Evolutionary conservation across 768 basidiomycete genomes (phyloP).

Genomic region (Pisolithus albus): DNA sequence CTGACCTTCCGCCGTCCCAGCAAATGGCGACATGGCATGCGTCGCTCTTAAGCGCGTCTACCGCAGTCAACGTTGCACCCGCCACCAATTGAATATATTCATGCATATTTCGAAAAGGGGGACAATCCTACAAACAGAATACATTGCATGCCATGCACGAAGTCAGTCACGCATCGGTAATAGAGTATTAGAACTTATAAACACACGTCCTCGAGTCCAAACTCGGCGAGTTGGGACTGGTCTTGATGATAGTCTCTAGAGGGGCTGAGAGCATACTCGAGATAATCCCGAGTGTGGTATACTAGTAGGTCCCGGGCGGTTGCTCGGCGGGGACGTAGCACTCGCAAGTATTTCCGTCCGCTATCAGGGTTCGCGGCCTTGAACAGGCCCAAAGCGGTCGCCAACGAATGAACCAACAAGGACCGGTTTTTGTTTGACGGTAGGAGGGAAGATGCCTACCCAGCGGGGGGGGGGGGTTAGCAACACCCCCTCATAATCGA

Average conservation of each 20-base stretch:
- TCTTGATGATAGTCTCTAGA: conserved; percentile 19
- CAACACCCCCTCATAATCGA: conserved; percentile 2
- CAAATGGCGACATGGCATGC: conserved; percentile 60
- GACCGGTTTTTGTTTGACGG: conserved; percentile 68
- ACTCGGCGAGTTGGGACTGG: conserved; percentile 27
- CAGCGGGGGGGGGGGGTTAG: background rate
- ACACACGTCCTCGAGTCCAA: conserved; percentile 56
- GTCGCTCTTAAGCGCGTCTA: conserved; percentile 45
- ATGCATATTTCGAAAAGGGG: conserved; percentile 60
- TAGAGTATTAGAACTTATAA: background rate
- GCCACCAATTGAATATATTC: conserved; percentile 68
- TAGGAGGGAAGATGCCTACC: conserved; percentile 46
- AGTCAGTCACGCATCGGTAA: background rate
- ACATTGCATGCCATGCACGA: conserved; percentile 1
- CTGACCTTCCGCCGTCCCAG: conserved; percentile 87
- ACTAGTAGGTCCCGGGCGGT: conserved; percentile 47
- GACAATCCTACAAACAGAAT: conserved; percentile 59
- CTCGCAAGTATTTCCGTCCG: conserved; percentile 27
- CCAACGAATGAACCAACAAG: conserved; percentile 56
- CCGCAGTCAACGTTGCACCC: conserved; percentile 74
- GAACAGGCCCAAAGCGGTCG: conserved; percentile 47
- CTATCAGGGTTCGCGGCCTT: conserved; percentile 17
- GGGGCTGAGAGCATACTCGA: conserved; percentile 49
- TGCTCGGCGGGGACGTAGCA: conserved; percentile 51
- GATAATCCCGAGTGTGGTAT: conserved; percentile 70